Evolutionary conservation across 2,329 filamentous ascomycete genomes (phyloP).

Genomic region (Phaeosphaeria sp.): DNA sequence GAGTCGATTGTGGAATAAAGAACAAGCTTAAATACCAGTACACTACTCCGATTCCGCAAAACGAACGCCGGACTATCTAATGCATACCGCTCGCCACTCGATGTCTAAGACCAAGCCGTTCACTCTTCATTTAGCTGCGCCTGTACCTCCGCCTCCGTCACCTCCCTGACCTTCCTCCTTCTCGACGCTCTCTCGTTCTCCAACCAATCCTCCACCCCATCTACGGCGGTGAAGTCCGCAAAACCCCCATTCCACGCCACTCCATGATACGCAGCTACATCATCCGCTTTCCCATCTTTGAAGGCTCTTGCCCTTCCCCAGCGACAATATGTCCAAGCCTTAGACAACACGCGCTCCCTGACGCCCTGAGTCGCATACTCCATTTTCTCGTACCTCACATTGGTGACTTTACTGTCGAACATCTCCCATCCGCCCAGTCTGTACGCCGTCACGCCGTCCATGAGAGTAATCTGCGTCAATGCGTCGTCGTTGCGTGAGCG

Average conservation of each 20-base stretch:
- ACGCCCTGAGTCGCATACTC: slow-evolving; percentile 13
- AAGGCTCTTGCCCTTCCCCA: slow-evolving; percentile 27
- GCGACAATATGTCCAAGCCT: slow-evolving; percentile 35
- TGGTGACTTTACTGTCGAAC: neutral
- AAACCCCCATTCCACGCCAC: slow-evolving; percentile 31
- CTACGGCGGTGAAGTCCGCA: slow-evolving; percentile 29
- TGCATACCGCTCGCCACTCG: no score
- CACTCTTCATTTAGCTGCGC: neutral
- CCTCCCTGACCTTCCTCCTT: neutral
- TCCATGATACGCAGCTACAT: slow-evolving; percentile 26
- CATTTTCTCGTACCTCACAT: neutral
- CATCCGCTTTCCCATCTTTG: slow-evolving; percentile 6
- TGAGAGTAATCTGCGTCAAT: slow-evolving; percentile 28
- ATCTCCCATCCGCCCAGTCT: slow-evolving; percentile 36
- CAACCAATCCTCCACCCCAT: slow-evolving; percentile 22
- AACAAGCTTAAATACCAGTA: no score
- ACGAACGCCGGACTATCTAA: no score
- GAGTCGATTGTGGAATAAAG: no score
- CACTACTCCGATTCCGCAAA: no score
- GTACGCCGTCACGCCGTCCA: slow-evolving; percentile 32
- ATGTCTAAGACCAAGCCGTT: neutral
- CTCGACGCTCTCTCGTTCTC: neutral
- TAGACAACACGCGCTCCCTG: slow-evolving; percentile 18
- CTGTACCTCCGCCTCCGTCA: neutral
- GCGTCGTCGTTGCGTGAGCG: slow-evolving; percentile 19